Evolutionary conservation across 345 rosid species (phyloP), one percentile per base, ranked within the genome.

Genomic region (Lenwebbia sp.): DNA sequence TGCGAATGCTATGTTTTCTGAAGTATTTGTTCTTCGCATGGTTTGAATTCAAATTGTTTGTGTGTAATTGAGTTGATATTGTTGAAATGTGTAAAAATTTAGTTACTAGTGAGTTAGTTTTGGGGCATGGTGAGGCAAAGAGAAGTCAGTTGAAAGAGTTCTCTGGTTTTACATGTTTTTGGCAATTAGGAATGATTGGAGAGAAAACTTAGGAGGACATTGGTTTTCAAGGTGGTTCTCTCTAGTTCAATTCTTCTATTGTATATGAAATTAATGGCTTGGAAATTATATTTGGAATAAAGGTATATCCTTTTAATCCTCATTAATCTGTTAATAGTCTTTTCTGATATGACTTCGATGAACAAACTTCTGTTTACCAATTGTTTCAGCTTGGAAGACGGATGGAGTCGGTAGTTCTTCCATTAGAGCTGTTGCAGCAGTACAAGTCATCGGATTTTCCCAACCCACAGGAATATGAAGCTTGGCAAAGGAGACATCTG

Each of bases 361-460:
- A 40, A 10, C 47, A 76, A 37, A 54, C 33, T 57, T 76, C 44
- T 54, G 14, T 84, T 76, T 88, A 54, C 33, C n/a, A 78, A 30
- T 91, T 89, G 83, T 85, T 81, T 86, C 93, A 97, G 99, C 95
- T 96, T 51, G 99, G 98, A 86, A 96, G 91, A 92, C 89, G 94
- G 82, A 91, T 94, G 85, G 99, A 97, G 92, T 88, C 92, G 0
- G 90, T 94, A 87, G 98, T 96, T 89, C 91, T 97, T 86, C 99
- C 99, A 49, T 89, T 97, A 19, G 99, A 97, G 94, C 92, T 96
- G 65, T 85, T 97, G 50, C 99, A 96, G 90, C 98, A 94, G 91
- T 95, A 94, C 50, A 96, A 94, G 91, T 78, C 89, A 40, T 88
- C 95, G 0, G 99, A 97, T 91, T 97, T 97, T 88, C 87, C 94